Percentiles rank a stretch among this genome's conserved stretches.
phyloP scores from a whole-genome alignment of 2,329 filamentous ascomycete species.

The Fusarium sp. region DNA sequence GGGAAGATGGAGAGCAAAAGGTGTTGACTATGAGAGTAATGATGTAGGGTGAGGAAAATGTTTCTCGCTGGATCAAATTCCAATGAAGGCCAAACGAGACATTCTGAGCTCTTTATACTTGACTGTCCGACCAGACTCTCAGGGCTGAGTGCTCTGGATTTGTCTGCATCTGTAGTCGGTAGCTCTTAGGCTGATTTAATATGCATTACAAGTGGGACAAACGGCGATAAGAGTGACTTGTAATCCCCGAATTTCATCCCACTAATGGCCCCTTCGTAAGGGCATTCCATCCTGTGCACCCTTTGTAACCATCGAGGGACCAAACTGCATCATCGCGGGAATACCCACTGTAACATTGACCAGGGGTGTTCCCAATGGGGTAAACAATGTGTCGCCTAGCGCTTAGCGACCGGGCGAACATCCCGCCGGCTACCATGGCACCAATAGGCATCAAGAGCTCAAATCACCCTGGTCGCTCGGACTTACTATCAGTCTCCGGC shows the following conservation, averaged over 20 bases:
- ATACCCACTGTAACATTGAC: not conserved
- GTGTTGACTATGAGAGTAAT: no score
- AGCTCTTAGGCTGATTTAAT: no score
- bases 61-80: not conserved
- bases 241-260: not conserved
- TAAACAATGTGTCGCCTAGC: not conserved
- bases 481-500: not conserved
- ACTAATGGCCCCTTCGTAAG: not conserved
- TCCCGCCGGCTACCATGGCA: not conserved
- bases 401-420: not conserved
- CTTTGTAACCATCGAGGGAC: not conserved
- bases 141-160: not conserved
- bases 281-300: not conserved
- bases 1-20: not conserved
- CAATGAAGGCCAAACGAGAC: not conserved
- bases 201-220: not conserved
- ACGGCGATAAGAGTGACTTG: not conserved
- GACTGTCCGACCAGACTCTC: not conserved
- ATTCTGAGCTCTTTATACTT: not conserved
- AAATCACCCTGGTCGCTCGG: not conserved
- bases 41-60: no score
- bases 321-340: not conserved
- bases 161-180: not conserved
- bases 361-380: not conserved
- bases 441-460: not conserved